Conservation (phyloP, 768 basidiomycete species). For the Coprinopsis cinerea region DNA sequence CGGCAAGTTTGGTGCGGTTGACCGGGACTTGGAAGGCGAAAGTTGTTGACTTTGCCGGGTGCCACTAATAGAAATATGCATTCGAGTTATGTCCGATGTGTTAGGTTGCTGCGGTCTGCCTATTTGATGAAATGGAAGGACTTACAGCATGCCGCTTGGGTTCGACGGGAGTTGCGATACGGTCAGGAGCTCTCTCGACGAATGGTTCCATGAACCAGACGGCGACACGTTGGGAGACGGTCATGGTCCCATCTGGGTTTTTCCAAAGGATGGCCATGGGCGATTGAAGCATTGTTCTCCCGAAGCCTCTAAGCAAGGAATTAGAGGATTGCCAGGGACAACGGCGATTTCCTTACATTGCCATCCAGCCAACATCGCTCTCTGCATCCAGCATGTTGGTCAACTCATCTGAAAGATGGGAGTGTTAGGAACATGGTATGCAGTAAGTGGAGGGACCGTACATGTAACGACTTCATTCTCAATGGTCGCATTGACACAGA, state of each 20-base stretch:
- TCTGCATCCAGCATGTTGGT: constrained; percentile 29
- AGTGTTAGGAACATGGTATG: not conserved
- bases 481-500: constrained; percentile 46
- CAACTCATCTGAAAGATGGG: constrained; percentile 34
- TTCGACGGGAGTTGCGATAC: constrained; percentile 36
- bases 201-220: constrained; percentile 42
- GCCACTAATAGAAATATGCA: constrained; percentile 20
- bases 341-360: constrained; percentile 32
- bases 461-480: constrained; percentile 38
- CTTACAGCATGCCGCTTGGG: constrained; percentile 30
- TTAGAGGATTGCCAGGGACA: constrained; percentile 3
- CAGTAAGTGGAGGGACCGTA: constrained; percentile 21
- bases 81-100: no score
- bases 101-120: not conserved
- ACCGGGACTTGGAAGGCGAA: constrained; percentile 38
- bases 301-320: constrained; percentile 39
- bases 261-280: constrained; percentile 54
- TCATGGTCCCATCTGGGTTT: constrained; percentile 44
- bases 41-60: constrained; percentile 28
- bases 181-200: constrained; percentile 36
- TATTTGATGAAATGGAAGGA: constrained; percentile 1
- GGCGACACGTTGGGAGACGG: constrained; percentile 54
- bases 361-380: constrained; percentile 42
- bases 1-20: constrained; percentile 28
- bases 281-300: constrained; percentile 39